Base-by-base conservation (phyloP, 129 eudicot genomes). In the Deinandra increscens region DNA sequence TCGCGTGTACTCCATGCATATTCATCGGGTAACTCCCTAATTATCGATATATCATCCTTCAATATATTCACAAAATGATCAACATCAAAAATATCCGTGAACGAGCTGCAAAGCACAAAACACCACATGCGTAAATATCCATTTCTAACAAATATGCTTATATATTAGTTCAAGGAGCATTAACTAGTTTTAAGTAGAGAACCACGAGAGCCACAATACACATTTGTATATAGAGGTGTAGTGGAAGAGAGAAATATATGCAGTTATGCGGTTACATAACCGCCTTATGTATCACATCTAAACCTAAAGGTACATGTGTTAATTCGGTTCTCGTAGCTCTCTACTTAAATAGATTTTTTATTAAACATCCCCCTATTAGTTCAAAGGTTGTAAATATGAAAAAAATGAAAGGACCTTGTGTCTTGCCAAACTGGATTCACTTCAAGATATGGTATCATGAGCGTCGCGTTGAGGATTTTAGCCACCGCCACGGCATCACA, bases 371-470 rank as follows among this genome's bases (percentile, higher is more conserved):
- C 20, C n/a, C 20, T 46, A 46, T n/a, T n/a, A 14, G 39, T 1
- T 7, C 64, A 33, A 59, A 59, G 64, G 41, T n/a, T 8, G n/a
- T 34, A 36, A 37, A 60, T 15, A 60, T 54, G 19, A 36, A 31
- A 60, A 60, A 46, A 22, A 58, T 50, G 31, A 38, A 70, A 34
- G 12, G 15, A 93, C 99, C 99, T 93, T 62, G 99, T 85, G 82
- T 93, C 99, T 88, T 87, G 83, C 99, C 99, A 93, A 56, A 93
- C 99, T n/a, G 97, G 93, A 85, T 93, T 89, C 66, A 89, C 87
- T 85, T 93, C 99, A 41, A 93, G 90, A 76, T 85, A 84, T 4
- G 99, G 99, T 69, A 93, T 87, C 58, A 93, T 81, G 72, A 93
- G 95, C 43, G 99, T 93, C 33, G 99, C 97, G 58, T 93, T 93